These are phyloP conservation scores for Globisporangium middletonii DNA, from an alignment of 352 stramenopile species.

Conservation along the genomic window DNA sequence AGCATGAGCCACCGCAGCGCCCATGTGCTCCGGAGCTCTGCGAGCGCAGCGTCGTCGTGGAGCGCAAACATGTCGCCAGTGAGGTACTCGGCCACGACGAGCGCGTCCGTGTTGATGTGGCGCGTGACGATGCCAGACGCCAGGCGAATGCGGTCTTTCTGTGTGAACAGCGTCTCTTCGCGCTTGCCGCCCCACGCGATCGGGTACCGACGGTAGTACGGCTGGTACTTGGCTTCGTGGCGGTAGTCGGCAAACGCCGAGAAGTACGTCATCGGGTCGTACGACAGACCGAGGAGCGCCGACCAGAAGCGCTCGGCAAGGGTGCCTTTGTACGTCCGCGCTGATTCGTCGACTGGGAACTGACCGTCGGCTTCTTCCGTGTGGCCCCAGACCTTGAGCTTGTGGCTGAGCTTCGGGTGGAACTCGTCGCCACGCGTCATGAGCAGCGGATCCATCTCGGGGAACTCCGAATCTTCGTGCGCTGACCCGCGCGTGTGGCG, in stretches of 20 bases:
- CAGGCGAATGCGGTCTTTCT: conserved; percentile 79
- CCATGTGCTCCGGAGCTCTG: conserved; percentile 70
- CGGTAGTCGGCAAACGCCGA: conserved; percentile 72
- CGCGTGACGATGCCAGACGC: conserved; percentile 61
- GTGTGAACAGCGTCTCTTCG: conserved; percentile 72
- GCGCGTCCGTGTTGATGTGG: conserved; percentile 70
- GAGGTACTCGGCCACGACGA: conserved; percentile 47
- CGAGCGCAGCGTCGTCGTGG: conserved; percentile 65
- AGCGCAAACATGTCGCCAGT: conserved; percentile 83
- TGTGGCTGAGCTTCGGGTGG: conserved; percentile 46
- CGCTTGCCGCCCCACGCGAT: conserved; percentile 60
- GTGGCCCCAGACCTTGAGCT: conserved; percentile 62
- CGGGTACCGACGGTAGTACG: conserved; percentile 78
- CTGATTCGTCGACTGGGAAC: conserved; percentile 44
- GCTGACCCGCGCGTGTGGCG: conserved; percentile 34
- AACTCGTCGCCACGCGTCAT: conserved; percentile 52
- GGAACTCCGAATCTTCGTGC: conserved; percentile 26
- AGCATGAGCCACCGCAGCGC: conserved; percentile 70
- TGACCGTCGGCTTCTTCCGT: conserved; percentile 69
- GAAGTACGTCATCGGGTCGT: conserved; percentile 81
- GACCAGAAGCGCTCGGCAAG: conserved; percentile 42
- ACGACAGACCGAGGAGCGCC: conserved; percentile 52
- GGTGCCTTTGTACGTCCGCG: conserved; percentile 16
- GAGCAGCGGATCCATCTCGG: conserved; percentile 75
- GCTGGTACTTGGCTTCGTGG: conserved; percentile 62